These are phyloP conservation scores for Phlyctochytrium bullatum DNA, from an alignment of 192 early-diverging fungal species.

Conservation along the genomic window DNA sequence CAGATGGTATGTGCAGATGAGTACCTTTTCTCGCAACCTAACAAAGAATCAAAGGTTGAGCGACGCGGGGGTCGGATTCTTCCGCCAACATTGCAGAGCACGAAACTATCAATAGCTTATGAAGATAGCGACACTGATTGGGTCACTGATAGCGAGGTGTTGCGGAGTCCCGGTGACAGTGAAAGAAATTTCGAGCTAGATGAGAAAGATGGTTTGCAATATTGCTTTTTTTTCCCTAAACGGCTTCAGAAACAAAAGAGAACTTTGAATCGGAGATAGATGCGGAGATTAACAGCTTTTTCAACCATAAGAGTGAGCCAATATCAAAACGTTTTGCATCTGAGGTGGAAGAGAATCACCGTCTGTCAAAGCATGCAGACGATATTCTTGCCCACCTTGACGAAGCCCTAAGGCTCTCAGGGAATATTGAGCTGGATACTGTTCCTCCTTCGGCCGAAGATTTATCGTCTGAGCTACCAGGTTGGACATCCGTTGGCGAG, in stretches of 20 bases:
- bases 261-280: neutral
- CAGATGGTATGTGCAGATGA: too few relatives aligned
- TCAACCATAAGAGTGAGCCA: neutral
- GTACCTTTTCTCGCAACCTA: too few relatives aligned
- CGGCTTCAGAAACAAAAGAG: neutral
- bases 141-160: slow-evolving; percentile 3
- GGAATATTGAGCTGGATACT: neutral
- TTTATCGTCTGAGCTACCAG: neutral
- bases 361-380: neutral
- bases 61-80: too few relatives aligned
- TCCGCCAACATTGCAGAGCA: too few relatives aligned
- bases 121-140: slow-evolving; percentile 4
- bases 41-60: too few relatives aligned
- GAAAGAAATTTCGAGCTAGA: neutral
- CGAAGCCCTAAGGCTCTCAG: neutral
- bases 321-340: neutral
- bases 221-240: neutral
- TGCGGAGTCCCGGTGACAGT: neutral
- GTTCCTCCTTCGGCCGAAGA: neutral
- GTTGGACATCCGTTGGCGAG: neutral
- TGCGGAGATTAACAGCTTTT: neutral
- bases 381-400: neutral
- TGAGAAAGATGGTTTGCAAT: neutral
- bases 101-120: neutral
- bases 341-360: neutral